Evolutionary conservation across 257 asterid species (phyloP).

Genomic region (Fraxinus cuspidata): DNA sequence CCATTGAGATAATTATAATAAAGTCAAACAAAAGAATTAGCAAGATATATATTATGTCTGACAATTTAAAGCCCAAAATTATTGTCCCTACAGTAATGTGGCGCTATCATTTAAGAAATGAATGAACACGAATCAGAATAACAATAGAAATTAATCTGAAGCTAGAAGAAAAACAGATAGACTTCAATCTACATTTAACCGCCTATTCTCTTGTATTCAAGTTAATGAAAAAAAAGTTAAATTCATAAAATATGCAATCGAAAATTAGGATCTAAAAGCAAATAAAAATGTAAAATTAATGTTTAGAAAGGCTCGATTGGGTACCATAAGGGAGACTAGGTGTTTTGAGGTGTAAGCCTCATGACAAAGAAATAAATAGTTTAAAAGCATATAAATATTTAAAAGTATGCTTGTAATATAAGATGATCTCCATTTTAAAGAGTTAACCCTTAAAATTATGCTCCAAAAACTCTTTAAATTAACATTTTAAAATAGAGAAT

Average conservation of each 20-base stretch:
- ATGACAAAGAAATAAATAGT: background rate
- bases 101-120: background rate
- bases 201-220: background rate
- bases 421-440: too few species aligned
- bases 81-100: background rate
- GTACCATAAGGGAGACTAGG: background rate
- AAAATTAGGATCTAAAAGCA: background rate
- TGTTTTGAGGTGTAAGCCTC: background rate
- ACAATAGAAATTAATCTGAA: background rate
- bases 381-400: background rate
- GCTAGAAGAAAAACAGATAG: background rate
- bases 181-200: background rate
- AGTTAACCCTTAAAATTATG: too few species aligned
- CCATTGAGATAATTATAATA: background rate
- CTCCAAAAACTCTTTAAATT: too few species aligned
- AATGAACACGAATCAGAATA: background rate
- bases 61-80: background rate
- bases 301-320: background rate
- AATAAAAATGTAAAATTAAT: background rate
- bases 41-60: background rate
- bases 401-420: too few species aligned
- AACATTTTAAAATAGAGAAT: too few species aligned
- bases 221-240: background rate
- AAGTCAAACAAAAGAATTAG: background rate
- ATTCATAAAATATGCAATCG: background rate